Evolutionary conservation across 2,329 filamentous ascomycete genomes (phyloP).

Genomic region (Aquanectria penicillioides): DNA sequence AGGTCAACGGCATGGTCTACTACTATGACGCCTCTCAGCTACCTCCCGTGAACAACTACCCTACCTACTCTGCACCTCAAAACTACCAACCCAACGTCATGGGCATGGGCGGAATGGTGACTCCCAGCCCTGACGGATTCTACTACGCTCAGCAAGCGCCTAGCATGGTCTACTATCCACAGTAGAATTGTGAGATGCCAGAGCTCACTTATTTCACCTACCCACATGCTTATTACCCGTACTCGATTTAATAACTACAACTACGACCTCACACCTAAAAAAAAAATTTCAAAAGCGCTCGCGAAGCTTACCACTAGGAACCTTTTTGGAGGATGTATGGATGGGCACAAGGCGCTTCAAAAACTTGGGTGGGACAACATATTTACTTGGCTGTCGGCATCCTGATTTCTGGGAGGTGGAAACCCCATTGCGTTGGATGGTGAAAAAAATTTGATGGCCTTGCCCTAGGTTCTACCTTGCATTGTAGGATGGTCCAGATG

Average conservation of each 20-base stretch:
- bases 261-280: conserved; percentile 36
- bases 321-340: conserved; percentile 17
- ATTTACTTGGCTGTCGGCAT: conserved; percentile 7
- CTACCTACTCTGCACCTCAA: conserved; percentile 59
- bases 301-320: conserved; percentile 32
- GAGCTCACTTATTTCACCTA: conserved; percentile 33
- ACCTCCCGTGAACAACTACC: conserved; percentile 61
- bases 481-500: conserved; percentile 10
- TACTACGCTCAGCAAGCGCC: conserved; percentile 71
- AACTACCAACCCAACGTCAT: conserved; percentile 67
- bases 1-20: conserved; percentile 95
- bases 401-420: conserved; percentile 6
- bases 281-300: conserved; percentile 38
- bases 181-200: conserved; percentile 54
- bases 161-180: conserved; percentile 70
- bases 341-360: conserved; percentile 11
- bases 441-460: background rate
- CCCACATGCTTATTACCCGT: conserved; percentile 39
- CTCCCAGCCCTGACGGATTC: conserved; percentile 73
- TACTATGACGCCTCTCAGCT: conserved; percentile 88
- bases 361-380: conserved; percentile 6
- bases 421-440: conserved; percentile 6
- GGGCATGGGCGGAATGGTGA: conserved; percentile 84
- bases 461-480: conserved; percentile 3
- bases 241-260: conserved; percentile 47